These are phyloP conservation scores for Leucogyrophana mollusca DNA, from an alignment of 768 basidiomycete genomes.

Conservation along the genomic window DNA sequence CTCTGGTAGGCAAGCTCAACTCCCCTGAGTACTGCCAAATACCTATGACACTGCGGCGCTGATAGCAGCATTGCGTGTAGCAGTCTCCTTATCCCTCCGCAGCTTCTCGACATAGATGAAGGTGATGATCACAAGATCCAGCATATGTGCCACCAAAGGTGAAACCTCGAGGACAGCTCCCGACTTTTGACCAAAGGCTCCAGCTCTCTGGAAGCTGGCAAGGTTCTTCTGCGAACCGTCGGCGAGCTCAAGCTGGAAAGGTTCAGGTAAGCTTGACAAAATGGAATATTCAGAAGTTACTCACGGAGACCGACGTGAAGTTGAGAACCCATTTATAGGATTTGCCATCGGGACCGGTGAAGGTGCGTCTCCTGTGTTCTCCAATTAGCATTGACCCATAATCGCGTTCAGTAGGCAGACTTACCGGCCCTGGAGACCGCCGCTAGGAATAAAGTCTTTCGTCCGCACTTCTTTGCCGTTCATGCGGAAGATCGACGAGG, in stretches of 20 bases:
- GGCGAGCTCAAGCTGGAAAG: no score
- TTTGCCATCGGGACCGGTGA: constrained; percentile 6
- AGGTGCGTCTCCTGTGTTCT: constrained; percentile 8
- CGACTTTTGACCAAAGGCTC: constrained; percentile 18
- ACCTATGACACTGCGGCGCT: no score
- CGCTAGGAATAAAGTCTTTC: constrained; percentile 19
- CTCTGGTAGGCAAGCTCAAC: no score
- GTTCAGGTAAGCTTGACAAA: no score
- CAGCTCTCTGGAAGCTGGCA: constrained; percentile 16
- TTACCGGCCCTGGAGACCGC: constrained; percentile 22
- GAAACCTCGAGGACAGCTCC: constrained; percentile 17
- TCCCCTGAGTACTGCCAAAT: no score
- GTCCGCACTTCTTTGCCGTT: constrained; percentile 25
- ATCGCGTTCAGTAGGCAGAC: no score
- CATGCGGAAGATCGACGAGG: constrained; percentile 29
- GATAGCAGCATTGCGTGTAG: no score
- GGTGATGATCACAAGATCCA: constrained; percentile 18
- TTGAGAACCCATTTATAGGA: constrained; percentile 3
- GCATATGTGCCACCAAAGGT: constrained; percentile 18
- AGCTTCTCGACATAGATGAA: constrained; percentile 11
- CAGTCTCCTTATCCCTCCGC: constrained; percentile 1
- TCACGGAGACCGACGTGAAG: no score
- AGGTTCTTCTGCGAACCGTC: constrained; percentile 9
- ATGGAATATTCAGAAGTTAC: no score
- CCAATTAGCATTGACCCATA: no score